Evolutionary conservation across 2,329 filamentous ascomycete species (phyloP).

Genomic region (Talaromyces verruculosus): DNA sequence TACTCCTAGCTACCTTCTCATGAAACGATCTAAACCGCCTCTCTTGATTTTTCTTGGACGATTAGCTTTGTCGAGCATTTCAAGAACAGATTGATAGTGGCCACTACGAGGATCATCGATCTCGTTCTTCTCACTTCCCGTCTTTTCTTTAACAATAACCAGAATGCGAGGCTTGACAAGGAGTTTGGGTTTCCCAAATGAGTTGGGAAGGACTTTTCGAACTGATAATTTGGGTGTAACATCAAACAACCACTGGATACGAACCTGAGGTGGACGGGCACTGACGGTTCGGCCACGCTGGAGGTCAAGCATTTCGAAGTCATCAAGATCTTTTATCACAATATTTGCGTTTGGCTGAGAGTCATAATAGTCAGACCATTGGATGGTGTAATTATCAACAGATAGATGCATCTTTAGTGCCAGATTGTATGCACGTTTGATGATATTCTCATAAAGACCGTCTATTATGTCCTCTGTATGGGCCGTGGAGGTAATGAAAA

Average conservation of each 20-base stretch:
- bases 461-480: neutral
- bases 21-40: neutral
- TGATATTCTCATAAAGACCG: neutral
- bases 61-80: neutral
- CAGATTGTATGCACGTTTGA: neutral
- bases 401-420: neutral
- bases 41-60: neutral
- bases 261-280: neutral
- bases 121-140: neutral
- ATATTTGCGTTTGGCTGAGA: neutral
- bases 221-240: neutral
- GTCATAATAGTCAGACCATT: neutral
- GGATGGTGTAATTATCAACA: neutral
- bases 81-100: neutral
- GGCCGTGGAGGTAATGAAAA: neutral
- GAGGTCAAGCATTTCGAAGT: neutral
- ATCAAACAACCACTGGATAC: neutral
- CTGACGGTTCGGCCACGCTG: neutral
- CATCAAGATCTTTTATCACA: neutral
- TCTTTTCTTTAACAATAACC: neutral
- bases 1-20: neutral
- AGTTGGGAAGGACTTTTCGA: neutral
- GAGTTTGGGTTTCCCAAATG: neutral
- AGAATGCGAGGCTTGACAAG: neutral
- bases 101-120: neutral